These are phyloP conservation scores for Moesziomyces antarcticus DNA, from an alignment of 1,284 basidiomycete species.

Conservation along the genomic window DNA sequence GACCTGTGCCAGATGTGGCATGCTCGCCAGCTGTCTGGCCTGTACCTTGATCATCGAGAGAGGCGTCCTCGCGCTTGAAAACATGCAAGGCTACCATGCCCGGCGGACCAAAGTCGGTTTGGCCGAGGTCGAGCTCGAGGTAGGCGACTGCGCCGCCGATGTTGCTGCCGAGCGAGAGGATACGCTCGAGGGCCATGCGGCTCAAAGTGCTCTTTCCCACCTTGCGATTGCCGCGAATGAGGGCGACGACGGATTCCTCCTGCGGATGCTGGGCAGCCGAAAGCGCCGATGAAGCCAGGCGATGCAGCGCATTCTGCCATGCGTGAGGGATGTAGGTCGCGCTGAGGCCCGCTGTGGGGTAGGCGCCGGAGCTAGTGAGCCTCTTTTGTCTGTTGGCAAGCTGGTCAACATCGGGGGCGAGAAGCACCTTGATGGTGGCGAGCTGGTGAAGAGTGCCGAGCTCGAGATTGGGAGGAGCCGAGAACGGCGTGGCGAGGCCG, in stretches of 20 bases:
- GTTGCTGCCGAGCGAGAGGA: constrained; percentile 72
- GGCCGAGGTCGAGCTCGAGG: constrained; percentile 91
- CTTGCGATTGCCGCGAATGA: constrained; percentile 86
- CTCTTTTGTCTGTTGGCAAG: constrained; percentile 13
- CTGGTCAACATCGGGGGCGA: constrained; percentile 17
- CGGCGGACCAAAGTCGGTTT: constrained; percentile 90
- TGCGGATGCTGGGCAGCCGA: constrained; percentile 31
- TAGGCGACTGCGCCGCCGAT: constrained; percentile 77
- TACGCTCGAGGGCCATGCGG: constrained; percentile 77
- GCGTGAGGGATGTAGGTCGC: constrained; percentile 42
- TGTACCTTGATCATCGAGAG: neutral
- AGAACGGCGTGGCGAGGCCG: constrained; percentile 31
- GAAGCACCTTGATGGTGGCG: constrained; percentile 26
- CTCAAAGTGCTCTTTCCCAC: constrained; percentile 90
- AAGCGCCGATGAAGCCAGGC: constrained; percentile 11
- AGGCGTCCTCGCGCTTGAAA: constrained; percentile 65
- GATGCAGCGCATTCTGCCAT: constrained; percentile 29
- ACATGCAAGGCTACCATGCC: constrained; percentile 86
- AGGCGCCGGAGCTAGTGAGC: constrained; percentile 6
- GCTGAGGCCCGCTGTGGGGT: constrained; percentile 24
- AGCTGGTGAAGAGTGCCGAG: constrained; percentile 25
- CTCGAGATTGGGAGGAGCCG: constrained; percentile 23
- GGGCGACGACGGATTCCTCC: constrained; percentile 62
- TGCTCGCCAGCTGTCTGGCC: neutral
- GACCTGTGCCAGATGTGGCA: neutral